Evolutionary conservation across 2,329 filamentous ascomycete genomes (phyloP).

Genomic region (Amauroascus niger): DNA sequence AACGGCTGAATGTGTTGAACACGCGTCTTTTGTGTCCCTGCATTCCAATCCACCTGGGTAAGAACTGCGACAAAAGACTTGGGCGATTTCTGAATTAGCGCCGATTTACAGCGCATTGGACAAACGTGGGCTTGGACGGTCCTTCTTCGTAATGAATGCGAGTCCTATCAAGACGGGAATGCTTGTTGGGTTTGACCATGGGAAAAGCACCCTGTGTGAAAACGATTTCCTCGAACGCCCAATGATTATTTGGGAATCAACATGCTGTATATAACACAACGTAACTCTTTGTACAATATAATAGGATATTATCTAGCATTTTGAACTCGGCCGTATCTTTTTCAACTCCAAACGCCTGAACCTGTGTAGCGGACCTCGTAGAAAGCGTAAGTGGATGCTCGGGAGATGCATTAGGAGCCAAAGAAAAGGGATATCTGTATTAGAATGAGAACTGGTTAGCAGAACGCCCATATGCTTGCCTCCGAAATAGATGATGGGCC

Average conservation of each 20-base stretch:
- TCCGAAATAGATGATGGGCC: not conserved
- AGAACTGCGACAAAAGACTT: no score
- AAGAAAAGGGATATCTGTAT: slow-evolving; percentile 19
- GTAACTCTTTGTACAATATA: not conserved
- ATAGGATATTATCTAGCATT: not conserved
- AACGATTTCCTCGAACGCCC: not conserved
- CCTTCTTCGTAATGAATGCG: no score
- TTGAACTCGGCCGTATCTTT: not conserved
- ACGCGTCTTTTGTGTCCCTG: no score
- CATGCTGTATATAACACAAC: not conserved
- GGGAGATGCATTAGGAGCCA: slow-evolving; percentile 13
- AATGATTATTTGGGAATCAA: not conserved
- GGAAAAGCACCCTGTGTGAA: no score
- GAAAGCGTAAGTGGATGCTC: not conserved
- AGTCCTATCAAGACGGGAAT: no score
- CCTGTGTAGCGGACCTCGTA: not conserved
- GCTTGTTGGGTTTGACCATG: no score
- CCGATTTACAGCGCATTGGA: no score
- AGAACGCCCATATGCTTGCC: not conserved
- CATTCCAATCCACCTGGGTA: no score
- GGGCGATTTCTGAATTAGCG: no score
- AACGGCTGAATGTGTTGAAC: no score
- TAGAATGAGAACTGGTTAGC: not conserved
- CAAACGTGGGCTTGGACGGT: no score
- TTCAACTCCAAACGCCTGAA: slow-evolving; percentile 4